Base-by-base conservation (phyloP, 345 rosid species). In the Bruguiera sexangula region DNA sequence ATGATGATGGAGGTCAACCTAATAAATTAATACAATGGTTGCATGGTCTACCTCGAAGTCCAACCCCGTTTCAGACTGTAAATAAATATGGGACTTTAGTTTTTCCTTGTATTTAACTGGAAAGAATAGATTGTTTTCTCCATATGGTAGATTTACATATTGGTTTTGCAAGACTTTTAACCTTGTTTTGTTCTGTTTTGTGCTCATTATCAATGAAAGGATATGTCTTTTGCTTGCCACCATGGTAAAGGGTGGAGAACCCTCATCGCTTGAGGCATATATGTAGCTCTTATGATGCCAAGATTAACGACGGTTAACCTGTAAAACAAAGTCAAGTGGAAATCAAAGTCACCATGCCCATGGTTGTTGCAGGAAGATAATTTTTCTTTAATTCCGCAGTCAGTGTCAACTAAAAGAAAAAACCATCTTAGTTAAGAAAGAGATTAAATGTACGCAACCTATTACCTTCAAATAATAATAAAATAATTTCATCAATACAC, bases 241-340 rank as follows among this genome's bases (percentile, higher is more conserved):
- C 3, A 22, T 9, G 27, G 59, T 22, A 55, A 26, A 26, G 27
- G 29, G 16, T 59, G 64, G 63, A 69, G 68, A 77, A 72, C 65
- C 65, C 63, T 61, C 73, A 63, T 32, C 65, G 69, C 56, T 71
- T 48, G 57, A 60, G 67, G 63, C 72, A 66, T 11, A 62, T 36
- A 20, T 24, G 29, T 32, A 74, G 24, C 64, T 32, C 46, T 31
- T 48, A 55, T 69, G 76, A 79, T 77, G 67, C 83, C 77, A 81
- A 73, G 57, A 79, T 75, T 75, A 59, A 59, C 72, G 53, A 1
- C 64, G 27, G 54, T 55, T 55, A 21, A 8, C 29, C 22, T 22
- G 59, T 22, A 22, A 16, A 30, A 54, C 69, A 76, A 66, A 46
- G 26, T 58, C 68, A 68, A 62, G 62, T 53, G 62, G 24, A 70